Evolutionary conservation across 345 rosid species (phyloP).

Genomic region (Fremontodendron californicum): DNA sequence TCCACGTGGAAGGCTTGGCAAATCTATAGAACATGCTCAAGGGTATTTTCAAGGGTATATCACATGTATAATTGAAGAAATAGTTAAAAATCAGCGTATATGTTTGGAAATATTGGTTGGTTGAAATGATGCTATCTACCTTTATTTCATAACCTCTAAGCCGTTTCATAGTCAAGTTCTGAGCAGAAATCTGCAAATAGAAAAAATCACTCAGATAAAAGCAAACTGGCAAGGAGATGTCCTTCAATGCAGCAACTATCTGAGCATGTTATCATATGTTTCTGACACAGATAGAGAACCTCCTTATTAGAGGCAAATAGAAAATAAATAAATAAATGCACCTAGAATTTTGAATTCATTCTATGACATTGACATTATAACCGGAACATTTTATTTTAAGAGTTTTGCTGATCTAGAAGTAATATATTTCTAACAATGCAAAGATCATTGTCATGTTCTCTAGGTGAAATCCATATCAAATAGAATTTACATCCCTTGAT

Average conservation of each 20-base stretch:
- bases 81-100: not conserved
- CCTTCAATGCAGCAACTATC: not conserved
- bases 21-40: not conserved
- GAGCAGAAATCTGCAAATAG: constrained; percentile 63
- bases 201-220: constrained; percentile 24
- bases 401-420: not conserved
- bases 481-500: not conserved
- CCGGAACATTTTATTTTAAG: not conserved
- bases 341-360: not conserved
- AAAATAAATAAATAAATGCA: not conserved
- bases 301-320: not conserved
- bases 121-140: constrained; percentile 37
- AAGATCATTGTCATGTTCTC: not conserved
- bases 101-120: not conserved
- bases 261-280: not conserved
- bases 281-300: not conserved
- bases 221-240: not conserved
- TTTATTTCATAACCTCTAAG: constrained; percentile 82
- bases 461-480: not conserved
- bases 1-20: not conserved
- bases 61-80: constrained; percentile 1
- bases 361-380: not conserved
- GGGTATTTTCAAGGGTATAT: not conserved
- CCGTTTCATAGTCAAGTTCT: constrained; percentile 84
- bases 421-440: not conserved